phyloP scores from a whole-genome alignment of 768 basidiomycete species.

The Suillus americanus region DNA sequence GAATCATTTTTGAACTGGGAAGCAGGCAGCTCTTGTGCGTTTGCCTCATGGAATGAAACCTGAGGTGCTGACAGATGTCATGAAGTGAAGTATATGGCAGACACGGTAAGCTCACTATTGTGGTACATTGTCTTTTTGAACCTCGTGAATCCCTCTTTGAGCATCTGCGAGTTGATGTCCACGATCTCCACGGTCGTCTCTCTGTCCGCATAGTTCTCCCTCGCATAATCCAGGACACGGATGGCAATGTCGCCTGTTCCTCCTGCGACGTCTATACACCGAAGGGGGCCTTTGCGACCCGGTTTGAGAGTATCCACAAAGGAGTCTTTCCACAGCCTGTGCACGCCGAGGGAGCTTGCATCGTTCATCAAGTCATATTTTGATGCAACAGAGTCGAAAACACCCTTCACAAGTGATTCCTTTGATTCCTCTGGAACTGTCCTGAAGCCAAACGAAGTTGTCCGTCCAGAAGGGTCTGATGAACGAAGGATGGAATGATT shows the following conservation, averaged over 20 bases:
- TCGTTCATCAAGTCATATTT: constrained; percentile 99
- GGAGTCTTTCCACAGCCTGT: constrained; percentile 95
- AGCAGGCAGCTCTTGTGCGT: constrained; percentile 77
- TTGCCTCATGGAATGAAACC: constrained; percentile 88
- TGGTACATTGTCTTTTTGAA: constrained; percentile 99
- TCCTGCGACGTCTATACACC: constrained; percentile 94
- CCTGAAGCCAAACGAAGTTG: constrained; percentile 91
- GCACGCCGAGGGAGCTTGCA: constrained; percentile 95
- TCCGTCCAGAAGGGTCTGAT: constrained; percentile 33
- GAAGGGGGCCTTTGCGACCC: constrained; percentile 68
- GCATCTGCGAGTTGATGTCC: constrained; percentile 95
- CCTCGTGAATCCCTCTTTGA: constrained; percentile 84
- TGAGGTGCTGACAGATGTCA: constrained; percentile 66
- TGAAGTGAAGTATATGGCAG: constrained; percentile 7
- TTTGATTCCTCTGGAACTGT: constrained; percentile 85
- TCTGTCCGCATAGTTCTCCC: constrained; percentile 86
- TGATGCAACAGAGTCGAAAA: constrained; percentile 94
- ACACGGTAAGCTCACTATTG: constrained; percentile 62
- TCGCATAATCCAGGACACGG: constrained; percentile 86
- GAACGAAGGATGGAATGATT: constrained; percentile 10
- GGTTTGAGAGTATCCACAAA: constrained; percentile 77
- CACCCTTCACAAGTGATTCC: constrained; percentile 86
- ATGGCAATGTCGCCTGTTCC: constrained; percentile 98
- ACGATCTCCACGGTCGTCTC: constrained; percentile 88
- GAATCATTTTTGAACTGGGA: constrained; percentile 75